These are phyloP conservation scores for Corchorus olitorius DNA, from an alignment of 345 rosid genomes.

Conservation along the genomic window DNA sequence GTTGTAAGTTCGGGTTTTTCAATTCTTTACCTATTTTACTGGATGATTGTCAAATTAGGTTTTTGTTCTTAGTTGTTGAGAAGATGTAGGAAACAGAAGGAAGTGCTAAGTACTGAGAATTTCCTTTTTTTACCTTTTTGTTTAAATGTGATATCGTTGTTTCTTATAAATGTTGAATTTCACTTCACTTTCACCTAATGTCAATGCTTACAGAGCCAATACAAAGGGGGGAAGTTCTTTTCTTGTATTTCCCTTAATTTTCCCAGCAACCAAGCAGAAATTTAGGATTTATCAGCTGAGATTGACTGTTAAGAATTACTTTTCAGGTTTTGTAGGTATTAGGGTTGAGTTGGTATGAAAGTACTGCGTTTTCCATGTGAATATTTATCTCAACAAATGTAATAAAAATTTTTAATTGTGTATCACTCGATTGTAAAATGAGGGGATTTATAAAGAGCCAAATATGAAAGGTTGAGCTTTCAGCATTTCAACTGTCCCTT, in stretches of 20 bases:
- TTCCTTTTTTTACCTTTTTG: neutral
- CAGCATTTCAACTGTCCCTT: neutral
- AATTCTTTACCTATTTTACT: neutral
- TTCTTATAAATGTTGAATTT: neutral
- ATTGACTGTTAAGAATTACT: constrained; percentile 1
- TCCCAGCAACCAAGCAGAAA: neutral
- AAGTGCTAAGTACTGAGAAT: neutral
- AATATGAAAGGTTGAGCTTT: constrained; percentile 5
- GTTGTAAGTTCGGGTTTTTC: neutral
- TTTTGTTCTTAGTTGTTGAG: constrained; percentile 8
- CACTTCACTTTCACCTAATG: neutral
- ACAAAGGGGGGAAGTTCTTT: neutral
- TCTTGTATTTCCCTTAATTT: neutral
- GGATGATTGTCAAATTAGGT: neutral
- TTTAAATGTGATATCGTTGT: neutral
- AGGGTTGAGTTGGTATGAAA: constrained; percentile 1
- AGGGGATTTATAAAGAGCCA: neutral
- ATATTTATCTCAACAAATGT: neutral
- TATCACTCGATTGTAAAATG: neutral
- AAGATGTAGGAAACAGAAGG: neutral
- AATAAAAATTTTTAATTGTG: neutral
- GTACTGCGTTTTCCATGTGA: neutral
- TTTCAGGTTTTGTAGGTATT: neutral
- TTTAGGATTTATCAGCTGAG: neutral
- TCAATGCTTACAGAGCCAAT: neutral